Evolutionary conservation across 768 basidiomycete species (phyloP).

Genomic region (Russula sp.): DNA sequence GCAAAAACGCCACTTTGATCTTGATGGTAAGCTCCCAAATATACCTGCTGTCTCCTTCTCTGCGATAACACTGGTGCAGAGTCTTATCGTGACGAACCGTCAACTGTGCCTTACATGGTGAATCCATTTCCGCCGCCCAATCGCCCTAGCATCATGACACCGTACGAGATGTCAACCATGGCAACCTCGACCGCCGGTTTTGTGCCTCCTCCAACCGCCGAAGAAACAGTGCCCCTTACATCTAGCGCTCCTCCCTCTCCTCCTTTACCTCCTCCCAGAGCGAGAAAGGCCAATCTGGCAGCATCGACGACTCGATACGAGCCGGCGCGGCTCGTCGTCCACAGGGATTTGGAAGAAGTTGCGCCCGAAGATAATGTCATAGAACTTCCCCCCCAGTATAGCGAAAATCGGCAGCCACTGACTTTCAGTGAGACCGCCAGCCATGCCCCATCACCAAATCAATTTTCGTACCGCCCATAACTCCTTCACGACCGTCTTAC

Average conservation of each 20-base stretch:
- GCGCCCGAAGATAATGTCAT: conserved; percentile 47
- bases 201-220: background rate
- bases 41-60: background rate
- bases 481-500: background rate
- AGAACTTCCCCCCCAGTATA: conserved; percentile 74
- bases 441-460: background rate
- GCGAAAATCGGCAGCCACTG: conserved; percentile 39
- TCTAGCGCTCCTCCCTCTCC: background rate
- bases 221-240: background rate
- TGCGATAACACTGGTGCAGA: background rate
- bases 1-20: background rate
- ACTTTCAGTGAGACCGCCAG: background rate
- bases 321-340: conserved; percentile 36
- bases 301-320: background rate
- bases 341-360: conserved; percentile 62
- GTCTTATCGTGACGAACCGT: background rate
- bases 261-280: background rate
- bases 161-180: conserved; percentile 1
- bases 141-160: background rate
- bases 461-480: background rate
- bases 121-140: background rate
- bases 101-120: background rate
- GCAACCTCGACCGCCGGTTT: conserved; percentile 1
- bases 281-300: background rate
- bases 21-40: background rate